A percentile compares a stretch with the other conserved stretches of the same genome.
Conservation (phyloP, 2,329 filamentous ascomycete species). For the Pseudocercospora fijiensis region DNA sequence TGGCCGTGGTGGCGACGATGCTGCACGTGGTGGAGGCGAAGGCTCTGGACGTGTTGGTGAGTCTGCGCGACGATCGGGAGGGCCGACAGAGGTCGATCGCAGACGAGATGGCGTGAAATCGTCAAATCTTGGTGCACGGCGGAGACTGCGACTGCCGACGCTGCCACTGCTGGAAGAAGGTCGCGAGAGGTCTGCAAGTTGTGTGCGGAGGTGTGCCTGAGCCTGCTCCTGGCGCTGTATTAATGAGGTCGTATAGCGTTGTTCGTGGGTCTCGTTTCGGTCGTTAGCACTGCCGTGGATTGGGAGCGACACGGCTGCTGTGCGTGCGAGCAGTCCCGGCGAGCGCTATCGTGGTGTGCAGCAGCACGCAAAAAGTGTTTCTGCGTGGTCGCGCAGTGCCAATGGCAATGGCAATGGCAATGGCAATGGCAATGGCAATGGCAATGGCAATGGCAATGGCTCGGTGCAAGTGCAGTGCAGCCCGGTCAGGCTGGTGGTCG, state of each 20-base stretch:
- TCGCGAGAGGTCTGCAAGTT: conserved; percentile 42
- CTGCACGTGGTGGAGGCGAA: conserved; percentile 18
- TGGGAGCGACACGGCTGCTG: conserved; percentile 46
- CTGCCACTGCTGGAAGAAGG: conserved; percentile 56
- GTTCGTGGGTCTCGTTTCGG: conserved; percentile 55
- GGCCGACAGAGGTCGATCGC: conserved; percentile 48
- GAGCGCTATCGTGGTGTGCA: neutral
- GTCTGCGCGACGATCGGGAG: conserved; percentile 28
- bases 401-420: too few species aligned
- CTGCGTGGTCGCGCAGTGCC: conserved; percentile 1
- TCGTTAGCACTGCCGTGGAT: conserved; percentile 50
- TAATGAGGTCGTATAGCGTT: conserved; percentile 51
- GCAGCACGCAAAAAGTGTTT: neutral
- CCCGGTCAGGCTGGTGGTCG: conserved; percentile 7
- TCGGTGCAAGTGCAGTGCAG: neutral
- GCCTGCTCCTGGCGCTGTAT: conserved; percentile 51
- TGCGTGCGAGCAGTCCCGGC: conserved; percentile 14
- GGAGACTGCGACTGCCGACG: conserved; percentile 47
- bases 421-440: too few species aligned
- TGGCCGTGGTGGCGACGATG: conserved; percentile 31
- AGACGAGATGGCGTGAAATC: conserved; percentile 43
- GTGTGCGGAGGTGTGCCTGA: conserved; percentile 31
- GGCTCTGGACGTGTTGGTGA: conserved; percentile 12
- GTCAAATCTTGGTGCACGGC: conserved; percentile 55
- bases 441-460: too few species aligned